Conservation (phyloP, 257 asterid species). For the Orobanche coerulescens region DNA sequence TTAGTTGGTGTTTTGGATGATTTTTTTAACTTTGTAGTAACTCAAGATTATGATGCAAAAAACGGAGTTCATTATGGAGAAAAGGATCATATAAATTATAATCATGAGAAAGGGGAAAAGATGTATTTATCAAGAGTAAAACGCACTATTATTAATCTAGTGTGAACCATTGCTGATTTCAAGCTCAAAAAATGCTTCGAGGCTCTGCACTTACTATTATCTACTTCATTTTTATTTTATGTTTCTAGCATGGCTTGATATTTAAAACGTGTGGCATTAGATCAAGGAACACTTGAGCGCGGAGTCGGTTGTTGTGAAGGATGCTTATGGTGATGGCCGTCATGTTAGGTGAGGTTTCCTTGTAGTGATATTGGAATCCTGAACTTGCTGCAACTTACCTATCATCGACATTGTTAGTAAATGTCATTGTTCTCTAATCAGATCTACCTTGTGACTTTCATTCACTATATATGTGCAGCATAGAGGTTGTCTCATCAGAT, state of each 20-base stretch:
- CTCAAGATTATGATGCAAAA: not conserved
- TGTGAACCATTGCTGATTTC: not conserved
- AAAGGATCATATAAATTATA: conserved; percentile 8
- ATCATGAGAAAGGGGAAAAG: not conserved
- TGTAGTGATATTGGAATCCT: not conserved
- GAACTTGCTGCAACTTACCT: conserved; percentile 7
- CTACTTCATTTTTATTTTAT: not conserved
- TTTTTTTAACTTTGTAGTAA: not conserved
- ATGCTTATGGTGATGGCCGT: conserved; percentile 95
- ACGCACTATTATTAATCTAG: not conserved
- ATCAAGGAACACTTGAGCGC: conserved; percentile 83
- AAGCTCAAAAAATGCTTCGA: not conserved
- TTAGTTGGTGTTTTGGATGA: not conserved
- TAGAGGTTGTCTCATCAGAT: conserved; percentile 64
- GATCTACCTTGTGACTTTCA: not conserved
- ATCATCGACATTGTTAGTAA: not conserved
- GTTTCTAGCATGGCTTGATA: conserved; percentile 1
- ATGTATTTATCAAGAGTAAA: not conserved
- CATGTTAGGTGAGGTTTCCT: conserved; percentile 68
- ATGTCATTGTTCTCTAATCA: not conserved
- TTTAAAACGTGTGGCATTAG: conserved; percentile 33
- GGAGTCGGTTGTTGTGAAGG: conserved; percentile 70
- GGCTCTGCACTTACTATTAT: not conserved
- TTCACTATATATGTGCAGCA: conserved; percentile 42
- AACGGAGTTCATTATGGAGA: not conserved